These are phyloP conservation scores for Sporopachydermia lactativora DNA, from an alignment of 805 yeast genomes.

Conservation along the genomic window DNA sequence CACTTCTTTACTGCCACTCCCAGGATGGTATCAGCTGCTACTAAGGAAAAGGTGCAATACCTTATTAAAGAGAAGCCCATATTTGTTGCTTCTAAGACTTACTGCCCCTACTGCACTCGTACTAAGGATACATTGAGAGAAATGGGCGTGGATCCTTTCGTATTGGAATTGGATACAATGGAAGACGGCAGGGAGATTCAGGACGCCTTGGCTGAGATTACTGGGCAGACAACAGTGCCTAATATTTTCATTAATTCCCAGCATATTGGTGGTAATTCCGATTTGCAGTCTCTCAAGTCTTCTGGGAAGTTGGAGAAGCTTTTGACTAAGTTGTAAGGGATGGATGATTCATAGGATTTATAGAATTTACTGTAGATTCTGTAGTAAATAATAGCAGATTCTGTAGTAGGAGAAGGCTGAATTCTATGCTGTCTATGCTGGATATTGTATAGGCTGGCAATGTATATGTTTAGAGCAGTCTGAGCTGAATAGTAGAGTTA, in stretches of 20 bases:
- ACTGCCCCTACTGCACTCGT: conserved; percentile 44
- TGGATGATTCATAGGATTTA: no score
- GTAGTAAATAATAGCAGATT: no score
- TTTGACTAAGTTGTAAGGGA: background rate
- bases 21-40: background rate
- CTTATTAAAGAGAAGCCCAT: conserved; percentile 53
- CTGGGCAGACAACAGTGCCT: conserved; percentile 92
- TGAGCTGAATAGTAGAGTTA: no score
- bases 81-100: conserved; percentile 71
- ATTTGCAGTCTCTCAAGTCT: conserved; percentile 57
- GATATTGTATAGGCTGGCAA: no score
- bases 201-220: conserved; percentile 56
- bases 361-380: no score
- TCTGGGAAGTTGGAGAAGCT: conserved; percentile 42
- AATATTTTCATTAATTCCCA: conserved; percentile 80
- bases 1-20: background rate
- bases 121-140: conserved; percentile 28
- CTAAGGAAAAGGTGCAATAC: conserved; percentile 33
- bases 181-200: conserved; percentile 74
- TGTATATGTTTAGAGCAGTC: no score
- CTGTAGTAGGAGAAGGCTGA: no score
- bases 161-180: conserved; percentile 35
- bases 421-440: no score
- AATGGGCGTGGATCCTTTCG: conserved; percentile 32
- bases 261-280: conserved; percentile 94